phyloP scores from a whole-genome alignment of 1,284 basidiomycete species.

The Ceratobasidium sp. region DNA sequence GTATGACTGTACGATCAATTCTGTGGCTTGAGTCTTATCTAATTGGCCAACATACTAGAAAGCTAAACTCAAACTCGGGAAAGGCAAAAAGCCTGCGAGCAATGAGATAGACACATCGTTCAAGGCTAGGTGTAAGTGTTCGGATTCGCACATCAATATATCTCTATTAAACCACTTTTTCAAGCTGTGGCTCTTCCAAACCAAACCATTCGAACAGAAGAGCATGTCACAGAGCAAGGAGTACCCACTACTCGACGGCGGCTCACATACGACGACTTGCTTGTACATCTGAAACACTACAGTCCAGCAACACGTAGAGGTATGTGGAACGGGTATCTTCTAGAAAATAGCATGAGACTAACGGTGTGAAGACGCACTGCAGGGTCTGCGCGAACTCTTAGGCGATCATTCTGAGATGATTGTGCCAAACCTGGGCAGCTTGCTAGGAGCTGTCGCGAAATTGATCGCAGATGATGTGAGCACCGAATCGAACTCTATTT shows the following conservation, averaged over 20 bases:
- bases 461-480: conserved; percentile 84
- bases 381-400: conserved; percentile 83
- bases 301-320: conserved; percentile 79
- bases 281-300: conserved; percentile 86
- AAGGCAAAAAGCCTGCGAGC: conserved; percentile 83
- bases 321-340: conserved; percentile 47
- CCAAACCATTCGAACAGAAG: conserved; percentile 75
- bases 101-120: conserved; percentile 97
- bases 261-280: conserved; percentile 80
- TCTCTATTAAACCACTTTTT: conserved; percentile 18
- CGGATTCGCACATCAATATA: neutral
- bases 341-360: neutral
- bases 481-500: conserved; percentile 38
- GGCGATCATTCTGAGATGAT: conserved; percentile 70
- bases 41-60: conserved; percentile 66
- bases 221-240: conserved; percentile 55
- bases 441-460: conserved; percentile 75
- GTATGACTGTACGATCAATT: conserved; percentile 57
- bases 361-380: conserved; percentile 72
- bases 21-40: conserved; percentile 4
- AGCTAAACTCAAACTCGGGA: conserved; percentile 95
- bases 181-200: conserved; percentile 91
- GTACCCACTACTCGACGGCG: conserved; percentile 79
- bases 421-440: conserved; percentile 65
- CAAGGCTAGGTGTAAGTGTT: conserved; percentile 83